These are phyloP conservation scores for Lasiosphaeria ovina DNA, from an alignment of 495 filamentous ascomycete genomes.

Conservation along the genomic window DNA sequence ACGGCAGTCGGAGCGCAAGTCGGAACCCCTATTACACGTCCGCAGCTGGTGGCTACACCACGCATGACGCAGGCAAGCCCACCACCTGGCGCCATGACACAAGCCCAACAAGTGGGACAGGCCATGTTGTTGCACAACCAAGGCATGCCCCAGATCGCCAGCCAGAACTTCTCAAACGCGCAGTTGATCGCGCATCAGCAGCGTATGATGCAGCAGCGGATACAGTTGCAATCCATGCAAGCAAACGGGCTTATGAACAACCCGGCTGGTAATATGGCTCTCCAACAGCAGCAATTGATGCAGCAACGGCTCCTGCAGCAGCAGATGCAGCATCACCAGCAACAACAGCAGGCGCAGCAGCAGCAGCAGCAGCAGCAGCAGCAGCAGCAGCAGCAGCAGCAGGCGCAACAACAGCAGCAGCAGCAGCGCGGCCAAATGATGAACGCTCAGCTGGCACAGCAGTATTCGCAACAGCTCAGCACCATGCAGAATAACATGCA, in stretches of 20 bases:
- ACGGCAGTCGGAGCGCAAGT: slow-evolving; percentile 71
- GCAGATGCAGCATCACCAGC: slow-evolving; percentile 28
- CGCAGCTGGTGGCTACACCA: slow-evolving; percentile 65
- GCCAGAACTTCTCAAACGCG: slow-evolving; percentile 21
- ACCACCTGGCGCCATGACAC: slow-evolving; percentile 55
- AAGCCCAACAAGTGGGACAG: slow-evolving; percentile 49
- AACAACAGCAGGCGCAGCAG: slow-evolving; percentile 22
- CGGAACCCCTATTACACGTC: slow-evolving; percentile 66
- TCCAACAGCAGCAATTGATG: slow-evolving; percentile 32
- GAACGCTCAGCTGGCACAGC: slow-evolving; percentile 27
- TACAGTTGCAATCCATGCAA: slow-evolving; percentile 36
- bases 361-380: slow-evolving; percentile 29
- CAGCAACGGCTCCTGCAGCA: slow-evolving; percentile 33
- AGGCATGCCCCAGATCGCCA: slow-evolving; percentile 40
- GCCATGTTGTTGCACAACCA: slow-evolving; percentile 48
- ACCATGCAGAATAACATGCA: slow-evolving; percentile 17
- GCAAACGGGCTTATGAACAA: slow-evolving; percentile 40
- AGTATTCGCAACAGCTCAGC: slow-evolving; percentile 35
- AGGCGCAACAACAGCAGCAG: slow-evolving; percentile 35
- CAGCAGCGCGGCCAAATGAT: slow-evolving; percentile 32
- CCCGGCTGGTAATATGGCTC: slow-evolving; percentile 29
- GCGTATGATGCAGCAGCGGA: slow-evolving; percentile 50
- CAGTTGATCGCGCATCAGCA: slow-evolving; percentile 54
- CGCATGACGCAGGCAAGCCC: slow-evolving; percentile 73
- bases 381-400: slow-evolving; percentile 35